phyloP scores from a whole-genome alignment of 106 monocot genomes.

The Dioscorea alata region DNA sequence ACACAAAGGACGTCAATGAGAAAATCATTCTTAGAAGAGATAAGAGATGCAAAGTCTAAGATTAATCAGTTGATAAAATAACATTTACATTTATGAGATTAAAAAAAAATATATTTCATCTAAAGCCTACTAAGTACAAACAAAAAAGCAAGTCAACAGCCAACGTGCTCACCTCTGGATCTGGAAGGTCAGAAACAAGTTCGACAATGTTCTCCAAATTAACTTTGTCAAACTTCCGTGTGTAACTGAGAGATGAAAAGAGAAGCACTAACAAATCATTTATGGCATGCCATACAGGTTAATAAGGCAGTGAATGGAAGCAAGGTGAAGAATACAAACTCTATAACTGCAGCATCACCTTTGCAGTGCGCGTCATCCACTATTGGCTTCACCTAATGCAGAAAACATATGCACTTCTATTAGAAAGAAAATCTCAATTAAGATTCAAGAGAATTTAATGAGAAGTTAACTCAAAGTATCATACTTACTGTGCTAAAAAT shows the following conservation, averaged over 20 bases:
- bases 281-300: background rate
- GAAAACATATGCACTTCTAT: background rate
- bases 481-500: slow-evolving; percentile 72
- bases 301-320: background rate
- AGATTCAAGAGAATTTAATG: too few relatives aligned
- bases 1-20: too few relatives aligned
- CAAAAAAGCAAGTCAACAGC: background rate
- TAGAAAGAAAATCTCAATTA: too few relatives aligned
- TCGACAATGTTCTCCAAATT: slow-evolving; percentile 56
- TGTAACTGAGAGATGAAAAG: slow-evolving; percentile 50
- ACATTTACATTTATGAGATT: too few relatives aligned
- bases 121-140: too few relatives aligned
- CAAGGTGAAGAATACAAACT: slow-evolving; percentile 42
- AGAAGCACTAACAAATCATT: slow-evolving; percentile 6
- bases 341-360: slow-evolving; percentile 87
- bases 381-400: slow-evolving; percentile 79
- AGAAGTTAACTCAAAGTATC: too few relatives aligned
- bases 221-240: slow-evolving; percentile 81
- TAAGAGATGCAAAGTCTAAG: too few relatives aligned
- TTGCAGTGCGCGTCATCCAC: slow-evolving; percentile 78
- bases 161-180: slow-evolving; percentile 59
- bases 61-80: too few relatives aligned
- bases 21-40: too few relatives aligned
- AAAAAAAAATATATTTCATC: too few relatives aligned
- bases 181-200: slow-evolving; percentile 67